Evolutionary conservation across 768 basidiomycete species (phyloP).

Genomic region (Kwoniella dendrophila): DNA sequence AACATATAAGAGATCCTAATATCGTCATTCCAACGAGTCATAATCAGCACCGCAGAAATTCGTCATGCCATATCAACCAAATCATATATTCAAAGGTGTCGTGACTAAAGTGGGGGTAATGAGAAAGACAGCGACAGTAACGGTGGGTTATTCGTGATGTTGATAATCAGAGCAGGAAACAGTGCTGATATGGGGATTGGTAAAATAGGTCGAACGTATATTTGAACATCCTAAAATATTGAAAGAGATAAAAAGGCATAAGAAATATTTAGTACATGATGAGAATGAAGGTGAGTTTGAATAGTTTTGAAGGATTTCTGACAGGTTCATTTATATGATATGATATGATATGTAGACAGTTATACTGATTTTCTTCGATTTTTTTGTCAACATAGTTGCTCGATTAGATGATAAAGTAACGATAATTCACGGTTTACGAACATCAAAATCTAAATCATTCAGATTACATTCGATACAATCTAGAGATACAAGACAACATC

Average conservation of each 20-base stretch:
- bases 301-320: not conserved
- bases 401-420: constrained; percentile 43
- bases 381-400: constrained; percentile 25
- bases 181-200: too few species aligned
- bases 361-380: not conserved
- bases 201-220: constrained; percentile 41
- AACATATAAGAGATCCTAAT: too few species aligned
- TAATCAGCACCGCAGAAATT: not conserved
- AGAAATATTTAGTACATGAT: constrained; percentile 51
- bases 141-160: constrained; percentile 31
- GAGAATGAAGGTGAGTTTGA: constrained; percentile 44
- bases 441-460: constrained; percentile 48
- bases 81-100: constrained; percentile 42
- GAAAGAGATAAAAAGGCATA: constrained; percentile 43
- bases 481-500: constrained; percentile 18
- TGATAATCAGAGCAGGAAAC: too few species aligned
- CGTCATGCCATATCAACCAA: constrained; percentile 26
- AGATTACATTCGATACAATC: constrained; percentile 20
- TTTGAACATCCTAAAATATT: constrained; percentile 51
- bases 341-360: too few species aligned
- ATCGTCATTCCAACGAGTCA: too few species aligned
- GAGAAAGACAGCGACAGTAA: constrained; percentile 54
- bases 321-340: too few species aligned
- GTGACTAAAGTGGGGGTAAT: constrained; percentile 52
- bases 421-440: constrained; percentile 48